Evolutionary conservation across 331 rosid species (phyloP).

Genomic region (Quercus tomentella): DNA sequence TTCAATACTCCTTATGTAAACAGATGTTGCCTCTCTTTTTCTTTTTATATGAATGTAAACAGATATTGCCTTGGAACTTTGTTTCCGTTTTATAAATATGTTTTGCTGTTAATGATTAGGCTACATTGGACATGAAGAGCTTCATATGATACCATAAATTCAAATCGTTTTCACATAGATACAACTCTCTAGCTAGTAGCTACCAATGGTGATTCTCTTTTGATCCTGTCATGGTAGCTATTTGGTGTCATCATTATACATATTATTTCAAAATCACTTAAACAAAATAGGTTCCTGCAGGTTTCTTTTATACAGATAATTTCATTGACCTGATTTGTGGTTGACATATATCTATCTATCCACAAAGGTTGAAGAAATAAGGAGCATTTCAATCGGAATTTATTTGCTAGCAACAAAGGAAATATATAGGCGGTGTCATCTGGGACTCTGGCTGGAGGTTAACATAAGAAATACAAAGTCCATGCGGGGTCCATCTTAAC

Average conservation of each 20-base stretch:
- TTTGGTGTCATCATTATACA: too few relatives aligned
- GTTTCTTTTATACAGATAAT: background rate
- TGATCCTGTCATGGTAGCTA: too few relatives aligned
- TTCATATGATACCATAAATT: background rate
- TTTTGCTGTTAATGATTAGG: background rate
- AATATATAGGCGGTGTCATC: background rate
- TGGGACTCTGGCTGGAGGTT: background rate
- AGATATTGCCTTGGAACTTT: background rate
- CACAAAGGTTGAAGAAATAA: background rate
- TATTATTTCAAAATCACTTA: background rate
- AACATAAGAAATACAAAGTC: background rate
- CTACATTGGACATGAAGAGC: background rate
- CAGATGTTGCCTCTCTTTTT: too few relatives aligned
- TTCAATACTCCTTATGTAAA: background rate
- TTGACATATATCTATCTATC: background rate
- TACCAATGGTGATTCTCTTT: background rate
- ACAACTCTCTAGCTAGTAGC: background rate
- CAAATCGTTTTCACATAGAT: background rate
- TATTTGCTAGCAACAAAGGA: background rate
- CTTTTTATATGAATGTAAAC: background rate
- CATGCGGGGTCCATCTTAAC: background rate
- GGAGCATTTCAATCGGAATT: background rate
- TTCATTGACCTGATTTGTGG: background rate
- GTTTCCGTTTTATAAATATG: background rate
- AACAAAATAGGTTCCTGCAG: background rate